A percentile compares a stretch with the other conserved stretches of the same genome.
Evolutionary conservation across 164 flowering plant species (phyloP).

Genomic region (Berberis thunbergii): DNA sequence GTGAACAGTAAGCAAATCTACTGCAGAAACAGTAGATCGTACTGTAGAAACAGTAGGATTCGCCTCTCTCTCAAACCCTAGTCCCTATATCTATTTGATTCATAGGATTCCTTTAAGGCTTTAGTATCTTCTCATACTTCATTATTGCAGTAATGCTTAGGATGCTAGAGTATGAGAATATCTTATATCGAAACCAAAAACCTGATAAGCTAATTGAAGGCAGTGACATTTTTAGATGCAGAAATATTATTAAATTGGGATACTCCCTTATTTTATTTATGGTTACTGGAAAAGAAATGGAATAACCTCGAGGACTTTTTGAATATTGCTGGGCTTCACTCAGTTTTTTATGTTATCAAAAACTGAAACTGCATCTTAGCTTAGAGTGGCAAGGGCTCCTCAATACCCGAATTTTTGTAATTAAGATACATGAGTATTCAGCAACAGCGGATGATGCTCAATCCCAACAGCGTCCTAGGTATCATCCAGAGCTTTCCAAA

Average conservation of each 20-base stretch:
- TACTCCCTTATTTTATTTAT: conserved; percentile 2
- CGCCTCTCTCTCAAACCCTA: too few species aligned
- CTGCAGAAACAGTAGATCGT: too few species aligned
- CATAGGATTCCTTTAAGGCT: too few species aligned
- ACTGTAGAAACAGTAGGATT: too few species aligned
- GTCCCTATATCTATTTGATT: too few species aligned
- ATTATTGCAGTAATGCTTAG: too few species aligned
- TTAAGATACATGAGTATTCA: conserved; percentile 75
- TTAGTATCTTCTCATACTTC: too few species aligned
- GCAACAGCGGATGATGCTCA: conserved; percentile 72
- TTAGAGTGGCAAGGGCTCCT: conserved; percentile 86
- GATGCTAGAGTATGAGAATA: too few species aligned
- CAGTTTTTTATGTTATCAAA: conserved; percentile 89
- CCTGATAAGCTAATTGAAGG: too few species aligned
- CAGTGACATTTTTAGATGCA: too few species aligned
- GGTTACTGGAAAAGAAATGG: conserved; percentile 77
- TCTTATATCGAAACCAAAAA: too few species aligned
- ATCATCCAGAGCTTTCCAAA: conserved; percentile 80
- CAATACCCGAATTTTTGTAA: conserved; percentile 89
- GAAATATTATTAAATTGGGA: neutral
- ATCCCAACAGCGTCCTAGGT: conserved; percentile 80
- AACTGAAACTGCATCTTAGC: conserved; percentile 54
- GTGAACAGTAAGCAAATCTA: too few species aligned
- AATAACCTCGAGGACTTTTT: conserved; percentile 78
- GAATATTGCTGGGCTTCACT: conserved; percentile 91